Evolutionary conservation across 176 grass and related monocot genomes (phyloP).

Genomic region (Eremochloa ophiuroides): DNA sequence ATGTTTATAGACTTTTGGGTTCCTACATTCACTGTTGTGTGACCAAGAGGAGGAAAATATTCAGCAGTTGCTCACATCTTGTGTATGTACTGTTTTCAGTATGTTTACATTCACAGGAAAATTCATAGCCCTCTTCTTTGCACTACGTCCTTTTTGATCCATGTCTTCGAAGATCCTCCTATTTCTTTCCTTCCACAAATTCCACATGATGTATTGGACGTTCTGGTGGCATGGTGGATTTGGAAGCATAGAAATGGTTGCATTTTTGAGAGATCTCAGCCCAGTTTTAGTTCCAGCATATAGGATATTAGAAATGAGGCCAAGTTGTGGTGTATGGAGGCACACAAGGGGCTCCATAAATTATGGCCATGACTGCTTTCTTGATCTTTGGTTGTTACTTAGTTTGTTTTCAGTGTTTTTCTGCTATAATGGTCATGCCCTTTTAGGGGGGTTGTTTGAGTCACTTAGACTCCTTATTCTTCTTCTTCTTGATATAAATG

Average conservation of each 20-base stretch:
- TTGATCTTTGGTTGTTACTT: not conserved
- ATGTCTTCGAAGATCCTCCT: too few species aligned
- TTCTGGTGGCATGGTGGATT: not conserved
- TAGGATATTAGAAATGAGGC: not conserved
- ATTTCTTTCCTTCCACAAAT: too few species aligned
- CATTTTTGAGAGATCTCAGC: not conserved
- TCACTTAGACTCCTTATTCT: not conserved
- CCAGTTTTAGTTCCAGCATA: not conserved
- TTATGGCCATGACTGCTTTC: not conserved
- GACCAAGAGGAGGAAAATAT: not conserved
- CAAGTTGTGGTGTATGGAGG: not conserved
- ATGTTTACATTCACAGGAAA: too few species aligned
- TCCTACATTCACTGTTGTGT: slow-evolving; percentile 1
- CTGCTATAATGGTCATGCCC: not conserved
- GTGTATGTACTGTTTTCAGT: too few species aligned
- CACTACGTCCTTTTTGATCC: too few species aligned
- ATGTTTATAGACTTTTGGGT: not conserved
- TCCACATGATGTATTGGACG: too few species aligned
- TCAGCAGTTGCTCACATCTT: not conserved
- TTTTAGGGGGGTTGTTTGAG: not conserved
- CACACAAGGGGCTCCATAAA: not conserved
- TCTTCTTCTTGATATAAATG: not conserved
- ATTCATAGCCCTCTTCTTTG: too few species aligned
- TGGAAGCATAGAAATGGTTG: not conserved
- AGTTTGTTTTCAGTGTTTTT: not conserved